These are phyloP conservation scores for Dothideomycetidae sp. DNA, from an alignment of 2,329 filamentous ascomycete species.

Conservation along the genomic window DNA sequence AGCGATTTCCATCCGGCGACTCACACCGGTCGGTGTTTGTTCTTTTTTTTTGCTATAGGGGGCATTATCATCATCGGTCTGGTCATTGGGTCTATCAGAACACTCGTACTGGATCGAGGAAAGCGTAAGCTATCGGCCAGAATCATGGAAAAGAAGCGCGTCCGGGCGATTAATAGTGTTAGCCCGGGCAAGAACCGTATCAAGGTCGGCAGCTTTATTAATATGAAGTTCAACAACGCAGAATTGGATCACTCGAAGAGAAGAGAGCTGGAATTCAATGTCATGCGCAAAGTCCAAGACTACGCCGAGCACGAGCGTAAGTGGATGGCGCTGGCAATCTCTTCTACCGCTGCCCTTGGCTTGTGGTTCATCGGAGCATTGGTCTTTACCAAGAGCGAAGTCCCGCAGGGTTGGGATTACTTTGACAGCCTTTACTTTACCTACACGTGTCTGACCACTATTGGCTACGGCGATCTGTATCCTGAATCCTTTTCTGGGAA, in stretches of 20 bases:
- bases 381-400: constrained; percentile 36
- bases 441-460: constrained; percentile 39
- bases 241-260: constrained; percentile 24
- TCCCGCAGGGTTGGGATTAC: constrained; percentile 36
- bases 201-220: constrained; percentile 27
- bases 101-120: constrained; percentile 36
- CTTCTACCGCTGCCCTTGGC: constrained; percentile 25
- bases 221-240: constrained; percentile 31
- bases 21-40: constrained; percentile 34
- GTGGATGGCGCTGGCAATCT: constrained; percentile 28
- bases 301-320: constrained; percentile 27
- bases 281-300: constrained; percentile 34
- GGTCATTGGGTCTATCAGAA: constrained; percentile 39
- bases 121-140: constrained; percentile 37
- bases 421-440: constrained; percentile 40
- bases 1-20: constrained; percentile 34
- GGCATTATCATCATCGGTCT: constrained; percentile 42
- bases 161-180: constrained; percentile 27
- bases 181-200: constrained; percentile 28
- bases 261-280: constrained; percentile 36
- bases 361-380: constrained; percentile 37
- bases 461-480: constrained; percentile 40
- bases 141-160: constrained; percentile 35
- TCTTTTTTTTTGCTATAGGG: constrained; percentile 42
- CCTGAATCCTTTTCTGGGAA: constrained; percentile 36